Conservation (phyloP, 176 grass and related monocot genomes). For the Dendrocalamus sinicus region DNA sequence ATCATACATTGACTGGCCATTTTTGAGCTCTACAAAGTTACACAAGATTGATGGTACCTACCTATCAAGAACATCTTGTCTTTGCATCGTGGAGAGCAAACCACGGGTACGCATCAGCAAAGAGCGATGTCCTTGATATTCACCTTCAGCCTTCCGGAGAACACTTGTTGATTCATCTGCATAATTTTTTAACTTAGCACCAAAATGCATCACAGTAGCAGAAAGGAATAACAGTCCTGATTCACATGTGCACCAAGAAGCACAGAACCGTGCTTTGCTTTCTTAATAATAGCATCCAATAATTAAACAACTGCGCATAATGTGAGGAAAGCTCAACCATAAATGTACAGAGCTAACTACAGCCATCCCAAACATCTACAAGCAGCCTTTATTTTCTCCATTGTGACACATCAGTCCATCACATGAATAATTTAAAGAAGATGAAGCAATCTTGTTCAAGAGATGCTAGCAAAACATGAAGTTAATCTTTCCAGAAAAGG, state of each 20-base stretch:
- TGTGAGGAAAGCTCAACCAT: neutral
- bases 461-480: neutral
- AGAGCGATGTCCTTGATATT: constrained; percentile 92
- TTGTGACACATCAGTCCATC: neutral
- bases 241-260: constrained; percentile 7
- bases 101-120: constrained; percentile 73
- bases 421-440: constrained; percentile 15
- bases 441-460: neutral
- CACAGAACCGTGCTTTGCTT: neutral
- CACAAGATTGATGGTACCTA: constrained; percentile 35
- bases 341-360: constrained; percentile 6
- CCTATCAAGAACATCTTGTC: constrained; percentile 93
- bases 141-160: constrained; percentile 72
- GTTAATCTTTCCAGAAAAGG: neutral
- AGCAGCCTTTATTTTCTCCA: neutral
- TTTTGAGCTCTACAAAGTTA: neutral
- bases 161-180: constrained; percentile 90
- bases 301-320: neutral
- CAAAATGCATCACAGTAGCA: neutral
- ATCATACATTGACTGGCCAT: neutral
- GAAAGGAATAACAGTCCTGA: neutral
- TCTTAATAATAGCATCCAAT: neutral
- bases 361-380: neutral
- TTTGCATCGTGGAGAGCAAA: constrained; percentile 82
- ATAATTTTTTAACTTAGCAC: constrained; percentile 23